Evolutionary conservation across 2,329 filamentous ascomycete genomes (phyloP).

Genomic region (Tolypocladium tropicale): DNA sequence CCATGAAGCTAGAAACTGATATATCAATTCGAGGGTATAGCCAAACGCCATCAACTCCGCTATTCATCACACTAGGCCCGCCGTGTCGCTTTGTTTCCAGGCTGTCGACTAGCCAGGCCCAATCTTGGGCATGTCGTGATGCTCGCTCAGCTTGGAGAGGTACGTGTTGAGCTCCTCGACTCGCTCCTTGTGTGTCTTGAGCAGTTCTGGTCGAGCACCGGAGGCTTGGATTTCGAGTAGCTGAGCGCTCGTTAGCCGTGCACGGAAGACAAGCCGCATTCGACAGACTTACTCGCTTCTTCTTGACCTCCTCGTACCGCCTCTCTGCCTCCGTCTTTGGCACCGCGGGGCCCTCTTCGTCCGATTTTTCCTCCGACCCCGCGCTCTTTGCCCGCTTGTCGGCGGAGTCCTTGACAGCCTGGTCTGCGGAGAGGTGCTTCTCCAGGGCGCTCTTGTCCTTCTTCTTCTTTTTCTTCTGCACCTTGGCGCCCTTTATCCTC

Average conservation of each 20-base stretch:
- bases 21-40: slow-evolving; percentile 12
- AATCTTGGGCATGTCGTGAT: slow-evolving; percentile 87
- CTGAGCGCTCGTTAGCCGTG: slow-evolving; percentile 31
- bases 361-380: slow-evolving; percentile 20
- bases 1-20: no score
- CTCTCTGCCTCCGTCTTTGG: slow-evolving; percentile 78
- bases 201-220: slow-evolving; percentile 56
- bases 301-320: slow-evolving; percentile 68
- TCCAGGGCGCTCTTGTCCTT: slow-evolving; percentile 36
- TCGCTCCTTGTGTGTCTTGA: slow-evolving; percentile 94
- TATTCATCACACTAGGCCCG: not conserved
- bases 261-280: not conserved
- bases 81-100: not conserved
- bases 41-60: slow-evolving; percentile 15
- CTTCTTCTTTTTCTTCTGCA: slow-evolving; percentile 57
- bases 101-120: slow-evolving; percentile 39
- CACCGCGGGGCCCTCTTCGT: slow-evolving; percentile 16
- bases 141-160: slow-evolving; percentile 82
- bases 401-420: slow-evolving; percentile 7
- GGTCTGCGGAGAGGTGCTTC: slow-evolving; percentile 30
- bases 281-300: slow-evolving; percentile 57
- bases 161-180: slow-evolving; percentile 95
- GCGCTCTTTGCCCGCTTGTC: slow-evolving; percentile 16
- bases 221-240: slow-evolving; percentile 64
- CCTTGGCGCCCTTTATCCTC: slow-evolving; percentile 71